A percentile compares a stretch with the other conserved stretches of the same genome.
These are phyloP conservation scores for Hydnomerulius pinastri DNA, from an alignment of 768 basidiomycete species.

Conservation along the genomic window DNA sequence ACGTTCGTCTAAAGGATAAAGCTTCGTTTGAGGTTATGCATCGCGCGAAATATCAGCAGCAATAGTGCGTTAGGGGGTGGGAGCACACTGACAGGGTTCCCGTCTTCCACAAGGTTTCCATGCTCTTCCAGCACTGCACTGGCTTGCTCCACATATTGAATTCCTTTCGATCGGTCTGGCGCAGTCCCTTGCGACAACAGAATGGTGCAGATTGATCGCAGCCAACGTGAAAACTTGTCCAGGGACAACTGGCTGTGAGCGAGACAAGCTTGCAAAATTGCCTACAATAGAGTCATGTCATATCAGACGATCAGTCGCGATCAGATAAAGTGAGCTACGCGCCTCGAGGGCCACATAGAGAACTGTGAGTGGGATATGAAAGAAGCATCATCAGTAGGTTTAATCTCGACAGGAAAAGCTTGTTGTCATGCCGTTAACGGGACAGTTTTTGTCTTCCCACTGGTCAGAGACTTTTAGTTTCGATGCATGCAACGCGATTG, in stretches of 20 bases:
- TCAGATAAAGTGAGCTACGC: constrained; percentile 9
- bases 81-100: constrained; percentile 37
- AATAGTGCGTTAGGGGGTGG: constrained; percentile 4
- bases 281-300: constrained; percentile 41
- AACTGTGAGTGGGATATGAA: constrained; percentile 49
- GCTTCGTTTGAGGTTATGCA: constrained; percentile 44
- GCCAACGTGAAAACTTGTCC: constrained; percentile 85
- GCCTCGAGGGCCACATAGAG: constrained; percentile 77
- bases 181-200: constrained; percentile 68
- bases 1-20: constrained; percentile 81
- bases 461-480: constrained; percentile 30
- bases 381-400: constrained; percentile 23
- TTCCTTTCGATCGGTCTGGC: constrained; percentile 70
- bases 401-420: constrained; percentile 4
- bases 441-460: constrained; percentile 80
- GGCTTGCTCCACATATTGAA: constrained; percentile 83
- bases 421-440: constrained; percentile 58
- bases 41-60: constrained; percentile 15
- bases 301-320: constrained; percentile 6
- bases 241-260: constrained; percentile 65
- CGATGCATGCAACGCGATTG: not conserved
- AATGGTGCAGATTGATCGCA: constrained; percentile 83
- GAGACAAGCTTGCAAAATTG: constrained; percentile 75
- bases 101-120: constrained; percentile 50
- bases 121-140: constrained; percentile 70